phyloP scores from a whole-genome alignment of 2,329 filamentous ascomycete genomes.

The Bretziella fagacearum region DNA sequence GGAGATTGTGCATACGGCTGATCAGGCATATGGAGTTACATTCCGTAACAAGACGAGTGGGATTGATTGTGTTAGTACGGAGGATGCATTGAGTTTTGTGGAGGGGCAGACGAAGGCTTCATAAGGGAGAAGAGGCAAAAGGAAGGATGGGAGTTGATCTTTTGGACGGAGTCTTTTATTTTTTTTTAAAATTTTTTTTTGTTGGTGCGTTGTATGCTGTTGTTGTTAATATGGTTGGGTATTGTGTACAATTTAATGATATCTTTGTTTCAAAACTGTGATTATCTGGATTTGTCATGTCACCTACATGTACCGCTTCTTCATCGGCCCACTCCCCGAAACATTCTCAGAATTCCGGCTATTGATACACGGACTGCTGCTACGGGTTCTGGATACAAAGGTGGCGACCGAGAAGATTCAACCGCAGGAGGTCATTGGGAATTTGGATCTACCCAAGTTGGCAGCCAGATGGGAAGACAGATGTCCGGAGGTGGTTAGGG shows the following conservation, averaged over 20 bases:
- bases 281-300: slow-evolving; percentile 37
- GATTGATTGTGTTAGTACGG: slow-evolving; percentile 74
- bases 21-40: slow-evolving; percentile 94
- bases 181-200: not conserved
- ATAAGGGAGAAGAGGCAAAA: not conserved
- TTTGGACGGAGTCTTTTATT: not conserved
- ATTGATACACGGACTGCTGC: slow-evolving; percentile 26
- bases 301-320: slow-evolving; percentile 45
- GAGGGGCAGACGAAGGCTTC: slow-evolving; percentile 49
- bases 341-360: slow-evolving; percentile 34
- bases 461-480: no score
- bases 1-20: slow-evolving; percentile 86
- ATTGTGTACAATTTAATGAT: slow-evolving; percentile 1
- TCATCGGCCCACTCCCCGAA: slow-evolving; percentile 39
- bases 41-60: slow-evolving; percentile 88
- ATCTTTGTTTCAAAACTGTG: not conserved
- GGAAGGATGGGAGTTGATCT: not conserved
- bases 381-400: slow-evolving; percentile 41
- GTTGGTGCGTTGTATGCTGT: not conserved
- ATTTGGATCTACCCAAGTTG: slow-evolving; percentile 21
- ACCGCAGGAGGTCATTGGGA: not conserved
- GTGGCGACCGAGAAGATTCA: slow-evolving; percentile 27
- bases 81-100: slow-evolving; percentile 84
- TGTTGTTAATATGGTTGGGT: not conserved
- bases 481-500: no score